These are phyloP conservation scores for Fraxinus americana DNA, from an alignment of 257 asterid genomes.

Conservation along the genomic window DNA sequence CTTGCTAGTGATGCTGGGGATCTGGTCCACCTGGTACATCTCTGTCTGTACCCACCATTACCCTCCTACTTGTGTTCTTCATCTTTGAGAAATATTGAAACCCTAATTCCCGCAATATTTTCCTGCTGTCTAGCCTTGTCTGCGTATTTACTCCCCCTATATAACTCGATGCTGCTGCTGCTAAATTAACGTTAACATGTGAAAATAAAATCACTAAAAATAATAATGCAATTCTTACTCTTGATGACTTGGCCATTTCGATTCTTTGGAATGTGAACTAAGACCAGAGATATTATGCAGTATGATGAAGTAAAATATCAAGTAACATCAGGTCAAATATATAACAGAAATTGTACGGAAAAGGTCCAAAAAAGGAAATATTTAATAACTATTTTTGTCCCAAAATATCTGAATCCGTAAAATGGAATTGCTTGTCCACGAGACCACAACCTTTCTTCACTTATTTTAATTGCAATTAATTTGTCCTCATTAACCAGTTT, in stretches of 20 bases:
- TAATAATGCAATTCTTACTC: background rate
- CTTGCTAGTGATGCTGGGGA: conserved; percentile 27
- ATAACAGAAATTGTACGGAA: background rate
- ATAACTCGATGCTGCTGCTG: conserved; percentile 1
- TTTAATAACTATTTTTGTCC: background rate
- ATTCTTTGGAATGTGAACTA: background rate
- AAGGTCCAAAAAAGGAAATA: background rate
- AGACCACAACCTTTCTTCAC: background rate
- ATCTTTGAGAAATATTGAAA: conserved; percentile 4
- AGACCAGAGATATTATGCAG: background rate
- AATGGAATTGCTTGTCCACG: background rate
- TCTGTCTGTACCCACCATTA: conserved; percentile 19
- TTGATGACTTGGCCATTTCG: background rate
- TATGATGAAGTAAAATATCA: conserved; percentile 20
- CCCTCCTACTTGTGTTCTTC: conserved; percentile 12
- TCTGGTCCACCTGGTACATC: conserved; percentile 37
- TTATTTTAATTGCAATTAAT: background rate
- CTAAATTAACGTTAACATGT: background rate
- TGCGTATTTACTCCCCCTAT: background rate
- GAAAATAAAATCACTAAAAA: background rate
- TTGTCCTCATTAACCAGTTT: background rate
- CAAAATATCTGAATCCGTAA: background rate
- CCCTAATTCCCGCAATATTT: conserved; percentile 7
- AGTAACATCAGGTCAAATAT: background rate
- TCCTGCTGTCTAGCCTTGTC: background rate